Base-by-base conservation (phyloP, 805 yeast species). In the Yarrowia hollandica region DNA sequence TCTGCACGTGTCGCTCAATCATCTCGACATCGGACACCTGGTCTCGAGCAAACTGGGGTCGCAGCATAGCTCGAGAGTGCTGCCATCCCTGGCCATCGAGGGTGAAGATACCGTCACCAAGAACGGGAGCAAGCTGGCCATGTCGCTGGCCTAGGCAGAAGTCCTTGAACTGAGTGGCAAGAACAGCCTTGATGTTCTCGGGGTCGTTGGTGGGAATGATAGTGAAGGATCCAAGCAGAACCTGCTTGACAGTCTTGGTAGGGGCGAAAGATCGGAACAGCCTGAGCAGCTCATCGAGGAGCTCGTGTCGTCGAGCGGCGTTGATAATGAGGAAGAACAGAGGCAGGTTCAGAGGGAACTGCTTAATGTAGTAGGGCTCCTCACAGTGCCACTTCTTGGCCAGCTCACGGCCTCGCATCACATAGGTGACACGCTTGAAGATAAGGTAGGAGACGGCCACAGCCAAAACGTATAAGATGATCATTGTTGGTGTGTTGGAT, bases 31-130 rank as follows among this genome's bases (percentile, higher is more conserved):
- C 68, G 12, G 68, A 62, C 16, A 72, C 67, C 64, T 71, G 73
- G 38, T 68, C 69, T 4, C 69, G 62, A 37, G 66, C 50, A 62
- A 72, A 72, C 62, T 71, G 73, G 4, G 75, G 75, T 30, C 74
- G 66, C 38, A 72, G 65, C 66, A 72, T 59, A 3, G 71, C 66
- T 14, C 75, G 63, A 12, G 74, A 69, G 59, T 72, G 75, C 48
- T 68, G 66, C 76, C 76, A 72, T 23, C 67, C 68, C 35, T 64
- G 64, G 22, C 73, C 73, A 37, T 67, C 68, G 15, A 69, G 65
- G 3, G 74, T 72, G 64, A 72, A 72, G 46, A 72, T 72, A 0
- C 76, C 75, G 26, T 65, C 63, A 6, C 75, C 75, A 8, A 72
- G 62, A 19, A 72, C 50, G 10, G 70, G 71, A 19, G 48, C 60